A percentile compares a stretch with the other conserved stretches of the same genome.
phyloP scores from a whole-genome alignment of 2,329 filamentous ascomycete species.

The Penicillium sp. region DNA sequence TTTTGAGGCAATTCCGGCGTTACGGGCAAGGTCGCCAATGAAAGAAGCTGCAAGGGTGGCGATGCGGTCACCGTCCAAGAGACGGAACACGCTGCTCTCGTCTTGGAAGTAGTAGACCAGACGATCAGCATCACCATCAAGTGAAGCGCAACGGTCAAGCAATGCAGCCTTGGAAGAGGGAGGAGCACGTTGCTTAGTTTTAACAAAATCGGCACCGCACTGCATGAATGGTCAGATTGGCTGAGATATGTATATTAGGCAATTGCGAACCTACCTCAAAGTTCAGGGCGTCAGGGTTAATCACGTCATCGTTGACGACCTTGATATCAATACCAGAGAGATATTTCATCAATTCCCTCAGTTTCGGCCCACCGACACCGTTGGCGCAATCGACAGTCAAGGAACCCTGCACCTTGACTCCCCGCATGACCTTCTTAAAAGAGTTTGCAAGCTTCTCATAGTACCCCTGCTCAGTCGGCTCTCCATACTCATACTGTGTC shows the following conservation, averaged over 20 bases:
- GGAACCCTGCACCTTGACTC: conserved; percentile 67
- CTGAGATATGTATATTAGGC: not conserved
- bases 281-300: conserved; percentile 85
- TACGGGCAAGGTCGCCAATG: conserved; percentile 80
- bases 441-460: conserved; percentile 86
- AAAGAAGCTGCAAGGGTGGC: conserved; percentile 91
- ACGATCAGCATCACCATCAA: conserved; percentile 93
- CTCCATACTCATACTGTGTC: conserved; percentile 81
- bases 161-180: conserved; percentile 72
- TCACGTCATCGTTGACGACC: conserved; percentile 87
- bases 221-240: conserved; percentile 38
- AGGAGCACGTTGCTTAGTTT: conserved; percentile 90
- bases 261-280: conserved; percentile 61
- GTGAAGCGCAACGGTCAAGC: conserved; percentile 77
- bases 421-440: conserved; percentile 77
- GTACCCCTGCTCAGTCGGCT: conserved; percentile 85
- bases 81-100: conserved; percentile 75
- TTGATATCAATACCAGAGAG: conserved; percentile 75
- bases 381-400: conserved; percentile 94
- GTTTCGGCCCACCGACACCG: conserved; percentile 88
- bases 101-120: conserved; percentile 94
- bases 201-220: conserved; percentile 95
- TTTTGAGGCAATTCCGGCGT: conserved; percentile 72
- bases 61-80: conserved; percentile 95
- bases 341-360: conserved; percentile 79